phyloP scores from a whole-genome alignment of 2,329 filamentous ascomycete genomes.

The Epichloe hybrida region DNA sequence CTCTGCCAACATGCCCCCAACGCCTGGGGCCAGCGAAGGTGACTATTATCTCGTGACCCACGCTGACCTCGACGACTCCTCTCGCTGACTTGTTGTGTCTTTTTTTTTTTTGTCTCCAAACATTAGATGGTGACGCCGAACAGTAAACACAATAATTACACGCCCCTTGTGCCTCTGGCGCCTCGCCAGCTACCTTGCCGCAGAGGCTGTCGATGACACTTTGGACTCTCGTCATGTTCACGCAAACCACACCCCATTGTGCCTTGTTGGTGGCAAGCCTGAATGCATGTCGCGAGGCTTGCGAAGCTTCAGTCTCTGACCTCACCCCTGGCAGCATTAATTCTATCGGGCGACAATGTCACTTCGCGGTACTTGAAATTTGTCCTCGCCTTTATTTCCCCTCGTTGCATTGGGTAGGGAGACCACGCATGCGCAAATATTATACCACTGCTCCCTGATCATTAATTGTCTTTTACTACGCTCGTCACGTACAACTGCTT shows the following conservation, averaged over 20 bases:
- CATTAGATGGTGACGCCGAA: constrained; percentile 25
- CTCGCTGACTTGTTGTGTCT: not conserved
- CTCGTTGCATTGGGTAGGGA: constrained; percentile 5
- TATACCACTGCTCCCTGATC: constrained; percentile 3
- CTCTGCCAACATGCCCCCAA: constrained; percentile 45
- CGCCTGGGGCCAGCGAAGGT: constrained; percentile 49
- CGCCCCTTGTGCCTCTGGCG: not conserved
- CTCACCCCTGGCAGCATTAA: not conserved
- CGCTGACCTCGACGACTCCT: constrained; percentile 10
- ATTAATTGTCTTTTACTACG: not conserved
- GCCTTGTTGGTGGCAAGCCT: not conserved
- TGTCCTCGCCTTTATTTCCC: not conserved
- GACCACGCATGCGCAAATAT: constrained; percentile 1
- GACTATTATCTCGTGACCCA: constrained; percentile 32
- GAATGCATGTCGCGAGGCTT: not conserved
- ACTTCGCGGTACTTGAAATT: not conserved
- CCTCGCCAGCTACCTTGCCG: not conserved
- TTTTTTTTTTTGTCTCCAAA: not conserved
- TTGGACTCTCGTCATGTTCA: not conserved
- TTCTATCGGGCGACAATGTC: not conserved
- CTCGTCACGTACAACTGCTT: not conserved
- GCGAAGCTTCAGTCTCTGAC: not conserved
- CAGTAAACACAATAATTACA: constrained; percentile 9
- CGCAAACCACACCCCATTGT: not conserved
- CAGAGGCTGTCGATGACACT: not conserved